A percentile compares a stretch with the other conserved stretches of the same genome.
These are phyloP conservation scores for Sordariomycetes sp. DNA, from an alignment of 2,329 filamentous ascomycete species.

Conservation along the genomic window DNA sequence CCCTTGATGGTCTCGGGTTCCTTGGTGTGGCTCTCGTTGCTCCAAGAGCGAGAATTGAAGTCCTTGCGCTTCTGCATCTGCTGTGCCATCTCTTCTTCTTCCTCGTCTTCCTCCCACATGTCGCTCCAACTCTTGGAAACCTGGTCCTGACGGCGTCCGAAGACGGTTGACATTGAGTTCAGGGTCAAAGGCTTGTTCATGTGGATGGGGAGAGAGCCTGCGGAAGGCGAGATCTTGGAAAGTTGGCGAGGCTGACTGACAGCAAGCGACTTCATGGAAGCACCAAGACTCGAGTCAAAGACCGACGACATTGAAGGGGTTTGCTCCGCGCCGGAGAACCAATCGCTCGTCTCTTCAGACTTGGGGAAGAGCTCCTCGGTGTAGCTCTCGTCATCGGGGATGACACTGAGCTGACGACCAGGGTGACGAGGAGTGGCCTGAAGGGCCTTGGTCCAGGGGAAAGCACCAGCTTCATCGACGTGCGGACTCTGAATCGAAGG, in stretches of 20 bases:
- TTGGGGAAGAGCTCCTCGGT: conserved; percentile 78
- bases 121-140: conserved; percentile 99
- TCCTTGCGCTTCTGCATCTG: conserved; percentile 45
- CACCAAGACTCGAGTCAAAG: conserved; percentile 70
- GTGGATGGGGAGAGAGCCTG: conserved; percentile 67
- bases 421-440: conserved; percentile 63
- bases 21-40: conserved; percentile 56
- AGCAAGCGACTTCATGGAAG: conserved; percentile 69
- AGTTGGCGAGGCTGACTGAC: conserved; percentile 32
- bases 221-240: conserved; percentile 44
- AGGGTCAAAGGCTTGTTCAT: conserved; percentile 67
- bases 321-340: conserved; percentile 68
- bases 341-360: conserved; percentile 64
- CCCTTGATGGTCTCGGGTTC: conserved; percentile 23
- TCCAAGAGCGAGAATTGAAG: conserved; percentile 70
- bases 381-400: conserved; percentile 72
- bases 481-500: conserved; percentile 87
- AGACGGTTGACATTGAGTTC: conserved; percentile 70
- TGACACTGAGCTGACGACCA: conserved; percentile 78
- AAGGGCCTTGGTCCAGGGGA: conserved; percentile 91
- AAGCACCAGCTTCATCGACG: conserved; percentile 64
- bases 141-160: conserved; percentile 65
- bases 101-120: conserved; percentile 87
- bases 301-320: conserved; percentile 79
- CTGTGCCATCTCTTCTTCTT: conserved; percentile 63